Conservation (phyloP, 371 early-diverging fungal species). For the Actinomortierella wolfii region DNA sequence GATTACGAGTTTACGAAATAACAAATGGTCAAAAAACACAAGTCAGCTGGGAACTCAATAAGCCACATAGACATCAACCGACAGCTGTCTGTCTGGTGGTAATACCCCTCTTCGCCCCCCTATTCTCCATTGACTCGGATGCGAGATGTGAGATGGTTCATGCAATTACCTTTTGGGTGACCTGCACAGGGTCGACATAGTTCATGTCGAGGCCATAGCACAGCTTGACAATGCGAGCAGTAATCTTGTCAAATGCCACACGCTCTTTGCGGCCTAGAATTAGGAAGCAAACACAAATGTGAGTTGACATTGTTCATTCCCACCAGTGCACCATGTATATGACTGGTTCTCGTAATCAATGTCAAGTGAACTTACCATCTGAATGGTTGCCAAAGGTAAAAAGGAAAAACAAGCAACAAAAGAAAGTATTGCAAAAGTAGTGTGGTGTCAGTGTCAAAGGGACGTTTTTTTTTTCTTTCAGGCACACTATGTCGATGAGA, state of each 20-base stretch:
- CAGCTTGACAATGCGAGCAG: slow-evolving; percentile 88
- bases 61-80: neutral
- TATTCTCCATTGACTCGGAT: too few relatives aligned
- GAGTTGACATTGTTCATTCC: slow-evolving; percentile 1
- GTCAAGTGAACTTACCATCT: slow-evolving; percentile 4
- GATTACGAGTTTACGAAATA: neutral
- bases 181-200: slow-evolving; percentile 89
- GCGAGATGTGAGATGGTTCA: too few relatives aligned
- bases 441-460: neutral
- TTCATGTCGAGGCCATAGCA: slow-evolving; percentile 93
- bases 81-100: too few relatives aligned
- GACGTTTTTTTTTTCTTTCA: too few relatives aligned
- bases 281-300: slow-evolving; percentile 48
- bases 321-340: too few relatives aligned
- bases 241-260: slow-evolving; percentile 97
- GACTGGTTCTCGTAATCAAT: too few relatives aligned
- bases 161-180: slow-evolving; percentile 85
- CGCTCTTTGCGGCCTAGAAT: slow-evolving; percentile 79
- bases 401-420: neutral
- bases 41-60: neutral
- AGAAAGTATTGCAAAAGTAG: neutral
- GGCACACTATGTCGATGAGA: too few relatives aligned
- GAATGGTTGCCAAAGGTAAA: neutral
- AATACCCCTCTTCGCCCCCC: too few relatives aligned
- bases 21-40: neutral